Percentiles rank a stretch among this genome's conserved stretches.
Evolutionary conservation across 805 yeast species (phyloP).

Genomic region (Ogataea zsoltii): DNA sequence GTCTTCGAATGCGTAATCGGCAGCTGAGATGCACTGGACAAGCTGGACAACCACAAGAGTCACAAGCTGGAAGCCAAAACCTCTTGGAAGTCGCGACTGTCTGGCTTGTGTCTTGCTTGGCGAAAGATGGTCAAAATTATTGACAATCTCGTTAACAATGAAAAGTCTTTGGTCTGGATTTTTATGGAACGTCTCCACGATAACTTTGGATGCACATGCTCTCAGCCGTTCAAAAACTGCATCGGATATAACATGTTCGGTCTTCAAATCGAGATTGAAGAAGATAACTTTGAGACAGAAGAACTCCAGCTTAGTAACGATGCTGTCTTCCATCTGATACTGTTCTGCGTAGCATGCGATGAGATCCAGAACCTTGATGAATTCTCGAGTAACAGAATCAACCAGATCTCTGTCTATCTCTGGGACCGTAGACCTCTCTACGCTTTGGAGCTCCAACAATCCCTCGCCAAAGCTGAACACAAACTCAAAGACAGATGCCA

Average conservation of each 20-base stretch:
- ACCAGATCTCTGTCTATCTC: neutral
- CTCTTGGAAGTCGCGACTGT: slow-evolving; percentile 44
- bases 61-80: slow-evolving; percentile 49
- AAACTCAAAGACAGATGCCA: slow-evolving; percentile 42
- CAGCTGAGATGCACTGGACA: slow-evolving; percentile 32
- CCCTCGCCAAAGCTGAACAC: slow-evolving; percentile 30
- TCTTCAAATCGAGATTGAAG: slow-evolving; percentile 31
- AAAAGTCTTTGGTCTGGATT: slow-evolving; percentile 56
- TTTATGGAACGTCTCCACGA: slow-evolving; percentile 40
- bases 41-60: slow-evolving; percentile 47
- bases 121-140: slow-evolving; percentile 51
- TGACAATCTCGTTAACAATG: slow-evolving; percentile 59
- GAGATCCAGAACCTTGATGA: slow-evolving; percentile 17
- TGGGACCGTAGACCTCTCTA: neutral
- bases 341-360: slow-evolving; percentile 18
- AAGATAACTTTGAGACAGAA: slow-evolving; percentile 45
- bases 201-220: slow-evolving; percentile 34
- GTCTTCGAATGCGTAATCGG: slow-evolving; percentile 23
- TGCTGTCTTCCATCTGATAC: slow-evolving; percentile 45
- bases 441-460: slow-evolving; percentile 3
- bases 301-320: slow-evolving; percentile 61
- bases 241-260: slow-evolving; percentile 25
- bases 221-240: slow-evolving; percentile 24
- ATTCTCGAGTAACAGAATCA: slow-evolving; percentile 1
- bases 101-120: slow-evolving; percentile 44